Evolutionary conservation across 805 yeast species (phyloP).

Genomic region (Huiozyma sinensis): DNA sequence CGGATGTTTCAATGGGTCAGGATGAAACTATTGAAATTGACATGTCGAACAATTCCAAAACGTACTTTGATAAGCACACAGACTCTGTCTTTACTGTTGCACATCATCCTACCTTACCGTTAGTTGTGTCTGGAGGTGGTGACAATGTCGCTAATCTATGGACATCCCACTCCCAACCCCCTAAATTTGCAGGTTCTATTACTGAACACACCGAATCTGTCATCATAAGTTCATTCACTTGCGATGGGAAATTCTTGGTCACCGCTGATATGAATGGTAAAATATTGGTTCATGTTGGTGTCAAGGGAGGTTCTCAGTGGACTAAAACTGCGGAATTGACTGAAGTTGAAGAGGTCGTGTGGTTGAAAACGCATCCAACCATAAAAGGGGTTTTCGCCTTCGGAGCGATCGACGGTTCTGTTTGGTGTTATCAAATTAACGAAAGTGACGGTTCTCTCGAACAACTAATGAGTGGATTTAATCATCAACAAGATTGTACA

Average conservation of each 20-base stretch:
- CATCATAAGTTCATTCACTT: slow-evolving; percentile 70
- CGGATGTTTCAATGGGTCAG: slow-evolving; percentile 19
- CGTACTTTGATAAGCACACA: slow-evolving; percentile 80
- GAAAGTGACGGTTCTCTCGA: slow-evolving; percentile 40
- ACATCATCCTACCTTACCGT: slow-evolving; percentile 73
- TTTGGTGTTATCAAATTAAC: slow-evolving; percentile 81
- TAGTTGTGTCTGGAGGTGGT: slow-evolving; percentile 91
- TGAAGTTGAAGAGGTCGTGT: slow-evolving; percentile 83
- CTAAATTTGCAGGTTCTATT: slow-evolving; percentile 66
- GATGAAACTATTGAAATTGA: slow-evolving; percentile 61
- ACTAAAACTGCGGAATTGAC: slow-evolving; percentile 54
- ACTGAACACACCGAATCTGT: slow-evolving; percentile 84
- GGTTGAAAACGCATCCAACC: slow-evolving; percentile 73
- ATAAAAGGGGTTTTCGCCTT: slow-evolving; percentile 71
- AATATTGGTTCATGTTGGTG: slow-evolving; percentile 58
- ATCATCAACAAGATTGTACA: slow-evolving; percentile 73
- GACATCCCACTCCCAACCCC: slow-evolving; percentile 85
- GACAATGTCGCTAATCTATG: slow-evolving; percentile 83
- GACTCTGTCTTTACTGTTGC: slow-evolving; percentile 82
- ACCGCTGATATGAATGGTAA: slow-evolving; percentile 95
- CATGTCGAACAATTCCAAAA: slow-evolving; percentile 77
- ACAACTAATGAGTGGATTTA: slow-evolving; percentile 67
- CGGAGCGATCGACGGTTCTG: slow-evolving; percentile 87
- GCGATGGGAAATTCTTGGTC: slow-evolving; percentile 68
- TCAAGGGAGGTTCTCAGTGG: slow-evolving; percentile 81